A percentile compares a stretch with the other conserved stretches of the same genome.
Conservation (phyloP, 441 rosid species). For the Gossypium trilobum region DNA sequence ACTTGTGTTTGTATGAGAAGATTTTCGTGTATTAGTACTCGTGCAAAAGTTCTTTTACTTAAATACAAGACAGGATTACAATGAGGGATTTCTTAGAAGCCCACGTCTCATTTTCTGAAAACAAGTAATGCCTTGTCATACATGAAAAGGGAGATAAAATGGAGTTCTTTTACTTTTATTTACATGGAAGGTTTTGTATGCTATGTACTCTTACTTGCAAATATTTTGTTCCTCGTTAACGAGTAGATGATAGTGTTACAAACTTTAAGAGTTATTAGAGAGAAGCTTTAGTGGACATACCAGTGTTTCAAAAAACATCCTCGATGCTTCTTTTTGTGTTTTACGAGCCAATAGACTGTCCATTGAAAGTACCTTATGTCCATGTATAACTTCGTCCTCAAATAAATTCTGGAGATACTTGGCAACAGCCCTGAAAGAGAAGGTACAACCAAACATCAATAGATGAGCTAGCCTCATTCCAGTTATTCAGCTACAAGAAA, state of each 20-base stretch:
- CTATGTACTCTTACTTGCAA: not conserved
- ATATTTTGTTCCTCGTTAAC: not conserved
- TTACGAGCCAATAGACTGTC: slow-evolving; percentile 71
- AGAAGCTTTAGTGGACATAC: slow-evolving; percentile 33
- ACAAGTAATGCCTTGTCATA: not conserved
- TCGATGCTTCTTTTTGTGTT: slow-evolving; percentile 96
- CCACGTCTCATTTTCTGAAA: not conserved
- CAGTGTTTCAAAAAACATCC: slow-evolving; percentile 97
- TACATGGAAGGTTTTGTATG: not conserved
- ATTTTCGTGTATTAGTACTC: not conserved
- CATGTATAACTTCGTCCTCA: slow-evolving; percentile 54
- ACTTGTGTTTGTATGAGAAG: not conserved
- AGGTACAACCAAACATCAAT: not conserved
- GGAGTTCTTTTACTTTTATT: not conserved
- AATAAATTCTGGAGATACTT: slow-evolving; percentile 74
- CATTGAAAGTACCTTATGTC: slow-evolving; percentile 44
- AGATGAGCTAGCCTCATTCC: not conserved
- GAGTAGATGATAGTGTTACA: not conserved
- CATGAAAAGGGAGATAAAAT: not conserved
- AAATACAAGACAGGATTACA: not conserved
- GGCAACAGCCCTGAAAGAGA: slow-evolving; percentile 72
- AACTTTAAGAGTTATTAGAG: not conserved
- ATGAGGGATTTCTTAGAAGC: not conserved
- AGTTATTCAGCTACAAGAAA: not conserved
- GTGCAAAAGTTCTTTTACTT: not conserved